Evolutionary conservation across 345 rosid genomes (phyloP), one percentile per base, ranked within the genome.

Genomic region (Brassica cretica): DNA sequence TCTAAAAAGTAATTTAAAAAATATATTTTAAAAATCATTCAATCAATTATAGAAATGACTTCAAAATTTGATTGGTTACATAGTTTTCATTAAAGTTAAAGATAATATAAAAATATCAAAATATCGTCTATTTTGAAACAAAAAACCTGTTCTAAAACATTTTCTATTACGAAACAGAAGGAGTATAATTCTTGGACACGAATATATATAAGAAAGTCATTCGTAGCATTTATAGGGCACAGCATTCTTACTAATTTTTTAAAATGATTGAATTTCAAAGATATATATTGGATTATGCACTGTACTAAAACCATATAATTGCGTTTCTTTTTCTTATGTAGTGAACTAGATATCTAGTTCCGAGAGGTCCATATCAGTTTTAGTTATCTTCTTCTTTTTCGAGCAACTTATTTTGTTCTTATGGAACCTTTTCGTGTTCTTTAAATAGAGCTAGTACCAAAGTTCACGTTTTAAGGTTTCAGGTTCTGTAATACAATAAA

Each of bases 151-250:
- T 21, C 24, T 21, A 21, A 21, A 21, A 21, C 24, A 21, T 21
- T 2, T 0, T 21, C 24, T 21, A 0, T 21, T 21, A 21, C 0
- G 24, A 21, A 21, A 21, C 24, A 21, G 24, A 21, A 21, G 0
- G 24, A 21, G 24, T 21, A 72, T 72, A 32, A 78, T 73, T 78
- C 44, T 46, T 66, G 39, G 77, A 72, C 77, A 72, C 64, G 74
- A 72, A 72, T 60, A 78, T 60, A 78, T 59, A 78, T 66, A 71
- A 72, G 58, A 21, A 78, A 66, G 63, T 44, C 63, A 65, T 66
- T 51, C 74, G 56, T 53, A 16, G 44, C 12, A 44, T 32, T 59
- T 51, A 53, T 11, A 12, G 51, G 33, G 25, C 71, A 77, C 41
- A 44, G 2, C 56, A 15, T 21, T 51, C 53, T 62, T 53, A 6